These are phyloP conservation scores for Boletus sp. DNA, from an alignment of 768 basidiomycete species.

Conservation along the genomic window DNA sequence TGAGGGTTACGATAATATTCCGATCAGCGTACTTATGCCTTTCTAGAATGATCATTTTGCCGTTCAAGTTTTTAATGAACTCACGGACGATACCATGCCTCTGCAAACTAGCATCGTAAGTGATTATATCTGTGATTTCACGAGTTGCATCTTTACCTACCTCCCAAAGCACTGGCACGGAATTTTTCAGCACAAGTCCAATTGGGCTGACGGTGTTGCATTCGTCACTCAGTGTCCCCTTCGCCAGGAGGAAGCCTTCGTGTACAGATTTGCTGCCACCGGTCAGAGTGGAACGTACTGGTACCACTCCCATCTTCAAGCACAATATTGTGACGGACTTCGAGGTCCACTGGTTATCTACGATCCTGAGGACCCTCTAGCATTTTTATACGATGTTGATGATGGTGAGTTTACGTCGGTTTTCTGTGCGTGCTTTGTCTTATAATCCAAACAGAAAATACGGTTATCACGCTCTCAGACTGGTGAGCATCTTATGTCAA, in stretches of 20 bases:
- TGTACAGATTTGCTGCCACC: conserved; percentile 33
- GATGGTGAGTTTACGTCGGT: conserved; percentile 33
- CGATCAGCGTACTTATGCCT: neutral
- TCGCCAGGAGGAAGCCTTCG: conserved; percentile 31
- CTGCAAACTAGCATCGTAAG: neutral
- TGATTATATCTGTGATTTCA: neutral
- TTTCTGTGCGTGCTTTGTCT: neutral
- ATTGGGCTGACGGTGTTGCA: conserved; percentile 36
- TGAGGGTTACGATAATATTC: neutral
- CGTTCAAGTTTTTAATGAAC: conserved; percentile 42
- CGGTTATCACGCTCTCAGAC: conserved; percentile 50
- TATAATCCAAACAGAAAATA: conserved; percentile 26
- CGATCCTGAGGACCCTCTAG: conserved; percentile 43
- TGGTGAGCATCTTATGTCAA: conserved; percentile 31
- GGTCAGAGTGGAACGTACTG: conserved; percentile 45
- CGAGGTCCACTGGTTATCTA: conserved; percentile 45
- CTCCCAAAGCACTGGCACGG: neutral
- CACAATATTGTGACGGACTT: conserved; percentile 44
- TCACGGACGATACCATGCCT: neutral
- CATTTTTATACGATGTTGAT: conserved; percentile 44
- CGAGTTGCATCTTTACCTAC: conserved; percentile 7
- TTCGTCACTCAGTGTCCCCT: conserved; percentile 47
- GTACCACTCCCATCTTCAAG: conserved; percentile 43
- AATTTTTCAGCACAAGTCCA: conserved; percentile 14
- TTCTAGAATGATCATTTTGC: conserved; percentile 37